Evolutionary conservation across 129 eudicot genomes (phyloP), one percentile per base, ranked within the genome.

Genomic region (Lonicera japonica): DNA sequence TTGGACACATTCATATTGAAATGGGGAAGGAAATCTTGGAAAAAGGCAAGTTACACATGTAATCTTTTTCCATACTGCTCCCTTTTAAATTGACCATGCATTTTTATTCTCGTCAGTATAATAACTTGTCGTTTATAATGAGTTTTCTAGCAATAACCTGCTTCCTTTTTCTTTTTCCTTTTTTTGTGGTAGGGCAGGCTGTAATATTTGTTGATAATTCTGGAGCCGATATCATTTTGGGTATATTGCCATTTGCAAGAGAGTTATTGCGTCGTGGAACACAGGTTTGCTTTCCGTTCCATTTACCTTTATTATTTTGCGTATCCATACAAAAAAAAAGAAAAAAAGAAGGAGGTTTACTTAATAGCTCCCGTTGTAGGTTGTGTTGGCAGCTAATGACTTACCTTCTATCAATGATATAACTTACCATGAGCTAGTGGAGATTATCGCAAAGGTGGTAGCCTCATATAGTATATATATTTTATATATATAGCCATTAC

Each of bases 151-250:
- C 13, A 43, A 10, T 43, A 8, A 14, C 13, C 16, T 43, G 50
- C 8, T n/a, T 45, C 0, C 63, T 47, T 13, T n/a, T 53, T 25
- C n/a, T n/a, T n/a, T n/a, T n/a, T n/a, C n/a, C n/a, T n/a, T 57
- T 66, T 59, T 63, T 3, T 56, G 43, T 60, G 34, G 45, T 46
- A n/a, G 70, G 15, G 54, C 89, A 94, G 99, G 99, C 79, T 78
- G 89, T 94, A 63, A 88, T 94, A 45, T 85, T 94, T 85, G 95
- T 85, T 54, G 99, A 94, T 72, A 94, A 94, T 74, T 94, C 95
- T 75, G 99, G 99, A 66, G 99, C 99, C 39, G 99, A 94, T 79
- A 65, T 94, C 58, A 75, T 94, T 73, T 77, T 94, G 85, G 99
- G 99, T 60, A 87, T 94, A 71, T 70, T 94, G 70, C 96, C 95